phyloP scores from a whole-genome alignment of 179 eudicot species.

The Actinidia arguta region DNA sequence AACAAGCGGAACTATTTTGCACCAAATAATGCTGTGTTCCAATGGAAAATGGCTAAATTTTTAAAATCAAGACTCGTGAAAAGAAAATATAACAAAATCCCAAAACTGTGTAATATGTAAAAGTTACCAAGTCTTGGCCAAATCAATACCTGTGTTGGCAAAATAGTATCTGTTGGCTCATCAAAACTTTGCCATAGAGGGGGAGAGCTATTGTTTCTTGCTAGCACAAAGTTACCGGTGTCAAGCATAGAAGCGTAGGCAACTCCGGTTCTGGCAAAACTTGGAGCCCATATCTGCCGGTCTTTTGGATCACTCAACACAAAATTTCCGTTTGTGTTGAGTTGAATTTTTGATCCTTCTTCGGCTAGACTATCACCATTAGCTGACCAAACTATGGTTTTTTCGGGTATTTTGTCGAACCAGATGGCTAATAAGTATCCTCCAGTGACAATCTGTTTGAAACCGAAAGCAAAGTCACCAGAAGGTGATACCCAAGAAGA shows the following conservation, averaged over 20 bases:
- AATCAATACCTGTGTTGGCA: conserved; percentile 20
- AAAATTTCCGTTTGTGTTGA: neutral
- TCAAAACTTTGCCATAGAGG: conserved; percentile 25
- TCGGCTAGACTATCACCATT: conserved; percentile 9
- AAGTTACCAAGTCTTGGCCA: neutral
- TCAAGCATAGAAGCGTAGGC: conserved; percentile 19
- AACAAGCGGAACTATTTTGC: no score
- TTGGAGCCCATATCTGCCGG: neutral
- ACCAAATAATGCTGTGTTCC: no score
- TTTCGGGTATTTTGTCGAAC: conserved; percentile 29
- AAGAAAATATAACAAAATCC: neutral
- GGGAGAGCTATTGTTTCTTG: neutral
- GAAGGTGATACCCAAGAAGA: neutral
- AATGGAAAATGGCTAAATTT: no score
- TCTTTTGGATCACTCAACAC: neutral
- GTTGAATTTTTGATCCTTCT: conserved; percentile 26
- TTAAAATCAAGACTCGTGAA: no score
- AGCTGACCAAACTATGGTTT: conserved; percentile 23
- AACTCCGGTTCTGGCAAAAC: neutral
- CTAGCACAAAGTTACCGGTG: conserved; percentile 26
- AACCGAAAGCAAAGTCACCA: conserved; percentile 28
- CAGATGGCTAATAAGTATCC: conserved; percentile 21
- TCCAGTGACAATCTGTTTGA: neutral
- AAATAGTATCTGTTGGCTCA: conserved; percentile 24
- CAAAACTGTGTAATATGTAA: neutral